phyloP scores from a whole-genome alignment of 495 filamentous ascomycete species.

The Penicillium lividum region DNA sequence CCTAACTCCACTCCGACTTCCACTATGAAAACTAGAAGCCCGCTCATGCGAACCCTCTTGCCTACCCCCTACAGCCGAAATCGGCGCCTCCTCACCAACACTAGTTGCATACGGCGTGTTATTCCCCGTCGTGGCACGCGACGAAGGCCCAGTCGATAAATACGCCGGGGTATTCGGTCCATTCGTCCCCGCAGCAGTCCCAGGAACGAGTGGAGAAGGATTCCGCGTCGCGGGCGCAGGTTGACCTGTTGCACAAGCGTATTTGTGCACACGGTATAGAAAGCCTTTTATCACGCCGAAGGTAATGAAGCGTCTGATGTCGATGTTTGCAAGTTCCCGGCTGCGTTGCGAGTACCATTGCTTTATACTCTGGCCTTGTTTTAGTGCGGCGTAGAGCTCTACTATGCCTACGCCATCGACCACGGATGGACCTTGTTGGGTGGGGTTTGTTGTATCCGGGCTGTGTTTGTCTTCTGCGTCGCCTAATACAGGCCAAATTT shows the following conservation, averaged over 20 bases:
- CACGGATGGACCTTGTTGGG: constrained; percentile 6
- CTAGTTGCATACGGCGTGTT: constrained; percentile 43
- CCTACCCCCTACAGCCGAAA: constrained; percentile 20
- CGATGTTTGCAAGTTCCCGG: constrained; percentile 67
- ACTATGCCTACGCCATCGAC: constrained; percentile 47
- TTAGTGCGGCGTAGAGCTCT: constrained; percentile 74
- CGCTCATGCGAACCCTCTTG: constrained; percentile 23
- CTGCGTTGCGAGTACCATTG: constrained; percentile 77
- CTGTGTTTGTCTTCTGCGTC: constrained; percentile 18
- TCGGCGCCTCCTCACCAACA: constrained; percentile 32
- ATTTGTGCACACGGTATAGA: constrained; percentile 91
- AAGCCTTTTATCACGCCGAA: constrained; percentile 96
- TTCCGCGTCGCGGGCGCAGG: constrained; percentile 34
- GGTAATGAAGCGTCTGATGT: constrained; percentile 87
- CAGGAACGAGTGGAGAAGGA: constrained; percentile 14
- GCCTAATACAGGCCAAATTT: constrained; percentile 46
- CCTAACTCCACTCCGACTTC: constrained; percentile 25
- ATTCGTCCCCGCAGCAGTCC: not conserved
- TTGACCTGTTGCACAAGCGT: constrained; percentile 64
- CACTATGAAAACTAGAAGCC: constrained; percentile 34
- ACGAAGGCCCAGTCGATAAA: constrained; percentile 32
- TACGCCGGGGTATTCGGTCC: constrained; percentile 9
- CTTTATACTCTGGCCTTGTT: constrained; percentile 74
- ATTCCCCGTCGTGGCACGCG: constrained; percentile 37
- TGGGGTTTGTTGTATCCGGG: not conserved